phyloP scores from a whole-genome alignment of 176 grass and related monocot genomes.

The Carex littledalei region DNA sequence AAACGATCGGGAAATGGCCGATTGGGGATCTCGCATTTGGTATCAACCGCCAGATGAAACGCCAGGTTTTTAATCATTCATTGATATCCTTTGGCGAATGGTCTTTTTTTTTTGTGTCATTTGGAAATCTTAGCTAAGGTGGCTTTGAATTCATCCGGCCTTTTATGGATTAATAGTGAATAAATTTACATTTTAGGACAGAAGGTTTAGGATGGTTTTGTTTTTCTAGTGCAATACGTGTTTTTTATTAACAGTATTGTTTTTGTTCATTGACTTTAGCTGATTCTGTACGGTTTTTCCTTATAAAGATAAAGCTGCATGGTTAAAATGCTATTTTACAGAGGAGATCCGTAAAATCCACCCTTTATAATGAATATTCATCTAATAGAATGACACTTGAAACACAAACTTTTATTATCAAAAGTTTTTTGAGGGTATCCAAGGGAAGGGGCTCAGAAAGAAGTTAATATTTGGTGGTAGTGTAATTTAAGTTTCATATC shows the following conservation, averaged over 20 bases:
- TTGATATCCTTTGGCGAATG: not conserved
- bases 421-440: not conserved
- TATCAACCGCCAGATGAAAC: slow-evolving; percentile 30
- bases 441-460: not conserved
- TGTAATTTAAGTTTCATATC: not conserved
- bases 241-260: not conserved
- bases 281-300: not conserved
- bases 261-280: not conserved
- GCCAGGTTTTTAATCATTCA: slow-evolving; percentile 6
- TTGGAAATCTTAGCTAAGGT: slow-evolving; percentile 2
- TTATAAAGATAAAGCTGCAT: not conserved
- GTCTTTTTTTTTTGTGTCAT: not conserved
- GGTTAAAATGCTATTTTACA: too few species aligned
- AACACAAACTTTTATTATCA: not conserved
- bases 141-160: not conserved
- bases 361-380: not conserved
- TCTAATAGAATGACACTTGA: not conserved
- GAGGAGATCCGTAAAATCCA: too few species aligned
- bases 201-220: not conserved
- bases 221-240: not conserved
- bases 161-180: not conserved
- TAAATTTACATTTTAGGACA: not conserved
- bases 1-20: slow-evolving; percentile 12
- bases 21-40: slow-evolving; percentile 35
- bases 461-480: not conserved